Evolutionary conservation across 768 basidiomycete genomes (phyloP).

Genomic region (Lentinus brumalis): DNA sequence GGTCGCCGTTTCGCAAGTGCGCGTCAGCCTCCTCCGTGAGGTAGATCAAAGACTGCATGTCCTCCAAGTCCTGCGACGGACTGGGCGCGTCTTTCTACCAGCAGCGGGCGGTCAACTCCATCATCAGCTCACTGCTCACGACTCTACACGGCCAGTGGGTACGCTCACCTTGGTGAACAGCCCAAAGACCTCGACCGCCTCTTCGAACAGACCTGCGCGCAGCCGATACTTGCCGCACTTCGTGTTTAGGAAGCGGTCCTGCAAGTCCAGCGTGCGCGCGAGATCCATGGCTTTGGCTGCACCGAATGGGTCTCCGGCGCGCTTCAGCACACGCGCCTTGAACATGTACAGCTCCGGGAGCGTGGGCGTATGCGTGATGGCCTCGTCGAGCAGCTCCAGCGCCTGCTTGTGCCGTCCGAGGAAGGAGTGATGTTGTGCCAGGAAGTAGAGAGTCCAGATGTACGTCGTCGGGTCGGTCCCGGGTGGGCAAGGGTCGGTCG

Average conservation of each 20-base stretch:
- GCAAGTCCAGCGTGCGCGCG: constrained; percentile 83
- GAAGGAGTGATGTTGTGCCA: constrained; percentile 85
- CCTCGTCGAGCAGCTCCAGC: constrained; percentile 61
- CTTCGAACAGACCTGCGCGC: constrained; percentile 76
- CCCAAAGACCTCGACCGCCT: constrained; percentile 73
- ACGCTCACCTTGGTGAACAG: constrained; percentile 85
- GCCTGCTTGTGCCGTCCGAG: constrained; percentile 53
- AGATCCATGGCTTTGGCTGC: constrained; percentile 80
- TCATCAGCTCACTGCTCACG: background rate
- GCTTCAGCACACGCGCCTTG: constrained; percentile 82
- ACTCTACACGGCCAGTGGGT: background rate
- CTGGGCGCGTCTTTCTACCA: constrained; percentile 81
- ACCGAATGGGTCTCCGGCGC: constrained; percentile 75
- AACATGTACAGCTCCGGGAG: constrained; percentile 87
- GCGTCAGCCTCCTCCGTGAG: constrained; percentile 80
- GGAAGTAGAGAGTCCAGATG: constrained; percentile 94
- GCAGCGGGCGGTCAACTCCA: background rate
- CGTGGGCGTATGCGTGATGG: constrained; percentile 86
- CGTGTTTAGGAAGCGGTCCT: constrained; percentile 94
- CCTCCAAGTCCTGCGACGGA: constrained; percentile 81
- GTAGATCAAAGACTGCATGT: constrained; percentile 94
- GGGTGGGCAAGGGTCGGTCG: constrained; percentile 25
- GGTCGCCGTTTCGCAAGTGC: constrained; percentile 61
- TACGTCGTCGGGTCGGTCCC: constrained; percentile 75
- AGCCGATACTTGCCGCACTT: constrained; percentile 91